phyloP scores from a whole-genome alignment of 495 filamentous ascomycete genomes.

The Penicillium angulare region DNA sequence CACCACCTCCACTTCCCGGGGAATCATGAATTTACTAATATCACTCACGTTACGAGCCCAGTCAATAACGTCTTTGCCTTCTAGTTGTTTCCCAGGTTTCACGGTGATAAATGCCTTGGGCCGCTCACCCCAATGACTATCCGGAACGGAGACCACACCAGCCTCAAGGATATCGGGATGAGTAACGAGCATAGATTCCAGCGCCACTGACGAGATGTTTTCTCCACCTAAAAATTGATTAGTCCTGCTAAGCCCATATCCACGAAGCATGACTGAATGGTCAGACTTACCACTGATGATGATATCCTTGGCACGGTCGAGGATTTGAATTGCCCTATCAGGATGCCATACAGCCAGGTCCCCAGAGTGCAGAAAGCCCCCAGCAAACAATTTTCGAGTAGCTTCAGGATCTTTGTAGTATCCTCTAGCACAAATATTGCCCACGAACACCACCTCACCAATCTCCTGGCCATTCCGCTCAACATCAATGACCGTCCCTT shows the following conservation, averaged over 20 bases:
- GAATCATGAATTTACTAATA: conserved; percentile 95
- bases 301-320: conserved; percentile 94
- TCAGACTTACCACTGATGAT: conserved; percentile 82
- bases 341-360: conserved; percentile 91
- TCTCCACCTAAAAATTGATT: conserved; percentile 66
- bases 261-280: neutral
- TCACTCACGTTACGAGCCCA: conserved; percentile 78
- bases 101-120: conserved; percentile 93
- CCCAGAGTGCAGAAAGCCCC: conserved; percentile 84
- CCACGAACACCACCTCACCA: conserved; percentile 86
- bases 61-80: conserved; percentile 70
- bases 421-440: conserved; percentile 88
- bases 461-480: conserved; percentile 80
- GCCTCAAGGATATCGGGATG: conserved; percentile 90
- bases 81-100: conserved; percentile 57
- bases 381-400: conserved; percentile 82
- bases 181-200: conserved; percentile 87
- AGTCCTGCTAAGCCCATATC: conserved; percentile 2
- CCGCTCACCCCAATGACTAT: conserved; percentile 90
- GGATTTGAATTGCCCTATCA: conserved; percentile 86
- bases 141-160: conserved; percentile 83
- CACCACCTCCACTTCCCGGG: conserved; percentile 87
- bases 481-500: conserved; percentile 72
- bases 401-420: conserved; percentile 91
- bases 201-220: conserved; percentile 91